phyloP scores from a whole-genome alignment of 805 yeast genomes.

The Debaryomyces castellii region DNA sequence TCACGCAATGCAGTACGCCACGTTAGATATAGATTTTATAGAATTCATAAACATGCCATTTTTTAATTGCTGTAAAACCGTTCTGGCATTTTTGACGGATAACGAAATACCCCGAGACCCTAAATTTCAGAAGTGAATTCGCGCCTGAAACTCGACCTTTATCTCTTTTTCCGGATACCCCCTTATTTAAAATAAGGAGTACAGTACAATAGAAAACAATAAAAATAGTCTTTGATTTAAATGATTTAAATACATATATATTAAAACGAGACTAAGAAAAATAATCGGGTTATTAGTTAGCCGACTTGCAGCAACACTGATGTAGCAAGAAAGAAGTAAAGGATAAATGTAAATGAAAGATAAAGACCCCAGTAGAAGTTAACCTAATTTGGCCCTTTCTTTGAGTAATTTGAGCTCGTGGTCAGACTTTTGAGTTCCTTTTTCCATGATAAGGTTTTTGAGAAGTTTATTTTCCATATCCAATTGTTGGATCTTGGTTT shows the following conservation, averaged over 20 bases:
- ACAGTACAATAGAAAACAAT: no score
- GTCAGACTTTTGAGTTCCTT: conserved; percentile 43
- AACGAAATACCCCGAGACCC: background rate
- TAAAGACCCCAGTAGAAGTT: background rate
- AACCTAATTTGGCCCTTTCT: conserved; percentile 25
- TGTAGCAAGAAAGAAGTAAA: background rate
- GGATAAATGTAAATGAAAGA: background rate
- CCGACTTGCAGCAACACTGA: background rate
- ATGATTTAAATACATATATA: background rate
- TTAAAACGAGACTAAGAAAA: background rate
- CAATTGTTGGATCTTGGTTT: conserved; percentile 47
- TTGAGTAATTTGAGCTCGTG: conserved; percentile 35
- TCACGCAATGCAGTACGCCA: background rate
- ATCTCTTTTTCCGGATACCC: background rate
- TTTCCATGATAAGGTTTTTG: conserved; percentile 52
- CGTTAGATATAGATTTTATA: background rate
- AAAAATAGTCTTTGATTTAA: no score
- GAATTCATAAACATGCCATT: background rate
- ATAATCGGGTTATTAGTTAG: background rate
- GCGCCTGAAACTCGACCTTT: background rate
- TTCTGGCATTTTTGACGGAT: background rate
- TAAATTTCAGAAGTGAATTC: background rate
- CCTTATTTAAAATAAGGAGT: background rate
- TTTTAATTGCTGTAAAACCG: background rate
- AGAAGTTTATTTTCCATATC: conserved; percentile 64